Percentiles rank a stretch among this genome's conserved stretches.
These are phyloP conservation scores for Theobroma cacao DNA, from an alignment of 345 rosid species.

Conservation along the genomic window DNA sequence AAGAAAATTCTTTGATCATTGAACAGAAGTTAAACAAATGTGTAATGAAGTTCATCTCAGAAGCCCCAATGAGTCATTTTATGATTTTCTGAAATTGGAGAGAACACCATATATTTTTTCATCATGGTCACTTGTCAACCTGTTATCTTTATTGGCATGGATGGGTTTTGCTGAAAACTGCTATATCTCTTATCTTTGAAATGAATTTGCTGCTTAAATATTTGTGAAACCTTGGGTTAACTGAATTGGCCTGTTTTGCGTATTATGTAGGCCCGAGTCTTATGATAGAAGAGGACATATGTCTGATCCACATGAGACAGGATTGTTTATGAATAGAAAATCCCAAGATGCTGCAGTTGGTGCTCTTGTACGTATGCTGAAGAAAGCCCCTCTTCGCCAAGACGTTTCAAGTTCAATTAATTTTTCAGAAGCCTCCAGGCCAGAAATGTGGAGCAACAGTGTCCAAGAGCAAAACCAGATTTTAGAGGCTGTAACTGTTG, in stretches of 20 bases:
- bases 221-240: background rate
- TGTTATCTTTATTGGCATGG: background rate
- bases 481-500: conserved; percentile 20
- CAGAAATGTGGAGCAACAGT: conserved; percentile 29
- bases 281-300: conserved; percentile 50
- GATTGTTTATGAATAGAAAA: conserved; percentile 40
- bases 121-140: background rate
- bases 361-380: conserved; percentile 73
- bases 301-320: conserved; percentile 44
- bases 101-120: background rate
- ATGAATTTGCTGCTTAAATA: background rate
- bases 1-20: background rate
- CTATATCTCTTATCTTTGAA: background rate
- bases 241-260: background rate
- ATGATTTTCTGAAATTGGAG: background rate
- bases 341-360: conserved; percentile 91
- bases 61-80: background rate
- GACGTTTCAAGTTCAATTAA: conserved; percentile 34
- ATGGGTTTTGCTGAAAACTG: background rate
- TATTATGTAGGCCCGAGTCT: conserved; percentile 49
- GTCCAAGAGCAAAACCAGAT: conserved; percentile 21
- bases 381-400: conserved; percentile 86
- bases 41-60: background rate
- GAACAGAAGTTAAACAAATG: background rate
- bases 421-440: conserved; percentile 30